Evolutionary conservation across 805 yeast species (phyloP).

Genomic region (Candida ipomoeae): DNA sequence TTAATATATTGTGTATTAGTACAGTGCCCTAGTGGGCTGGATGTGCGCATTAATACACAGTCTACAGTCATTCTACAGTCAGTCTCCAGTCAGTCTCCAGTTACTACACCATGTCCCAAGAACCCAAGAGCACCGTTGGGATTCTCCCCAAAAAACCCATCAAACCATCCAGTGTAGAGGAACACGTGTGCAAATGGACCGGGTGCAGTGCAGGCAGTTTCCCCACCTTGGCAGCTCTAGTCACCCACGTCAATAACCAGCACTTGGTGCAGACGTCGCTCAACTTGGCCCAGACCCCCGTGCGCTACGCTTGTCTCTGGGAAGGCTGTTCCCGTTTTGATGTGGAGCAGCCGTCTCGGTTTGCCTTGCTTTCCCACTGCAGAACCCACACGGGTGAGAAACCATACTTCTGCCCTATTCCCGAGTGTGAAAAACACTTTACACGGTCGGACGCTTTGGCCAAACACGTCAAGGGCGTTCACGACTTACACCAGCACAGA

Average conservation of each 20-base stretch:
- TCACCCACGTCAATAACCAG: constrained; percentile 28
- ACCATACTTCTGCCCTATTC: constrained; percentile 57
- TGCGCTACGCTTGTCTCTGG: constrained; percentile 58
- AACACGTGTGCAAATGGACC: constrained; percentile 30
- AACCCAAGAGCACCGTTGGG: neutral
- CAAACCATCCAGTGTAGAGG: constrained; percentile 5
- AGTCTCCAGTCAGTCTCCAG: neutral
- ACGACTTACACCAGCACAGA: constrained; percentile 44
- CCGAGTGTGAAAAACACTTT: constrained; percentile 61
- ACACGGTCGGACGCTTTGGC: constrained; percentile 59
- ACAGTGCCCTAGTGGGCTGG: no score
- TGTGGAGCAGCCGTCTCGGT: constrained; percentile 48
- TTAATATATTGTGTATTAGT: no score
- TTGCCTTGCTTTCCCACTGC: constrained; percentile 59
- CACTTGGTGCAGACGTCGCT: constrained; percentile 26
- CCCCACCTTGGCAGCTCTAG: constrained; percentile 24
- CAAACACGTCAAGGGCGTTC: constrained; percentile 59
- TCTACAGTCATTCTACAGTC: no score
- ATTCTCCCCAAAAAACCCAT: neutral
- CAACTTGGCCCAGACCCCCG: constrained; percentile 19
- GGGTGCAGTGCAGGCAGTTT: constrained; percentile 22
- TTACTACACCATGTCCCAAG: constrained; percentile 10
- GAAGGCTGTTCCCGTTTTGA: constrained; percentile 52
- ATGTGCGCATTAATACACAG: no score
- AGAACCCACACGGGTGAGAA: constrained; percentile 64